phyloP scores from a whole-genome alignment of 108 stramenopile species.

The Nitzschia sp. region DNA sequence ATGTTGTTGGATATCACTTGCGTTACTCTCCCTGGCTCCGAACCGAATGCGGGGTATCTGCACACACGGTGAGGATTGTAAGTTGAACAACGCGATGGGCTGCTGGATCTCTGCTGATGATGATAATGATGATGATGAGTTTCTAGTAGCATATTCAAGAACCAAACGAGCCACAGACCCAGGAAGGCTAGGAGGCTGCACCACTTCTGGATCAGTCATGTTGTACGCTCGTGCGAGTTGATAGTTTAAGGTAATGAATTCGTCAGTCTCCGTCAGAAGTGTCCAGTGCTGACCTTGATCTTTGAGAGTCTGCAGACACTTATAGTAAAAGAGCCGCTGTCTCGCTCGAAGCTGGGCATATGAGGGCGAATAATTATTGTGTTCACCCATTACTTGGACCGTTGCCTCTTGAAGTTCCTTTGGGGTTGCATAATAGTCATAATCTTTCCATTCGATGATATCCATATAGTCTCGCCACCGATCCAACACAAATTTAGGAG shows the following conservation, averaged over 20 bases:
- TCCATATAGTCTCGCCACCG: constrained; percentile 31
- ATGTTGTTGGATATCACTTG: neutral
- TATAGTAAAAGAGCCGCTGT: constrained; percentile 43
- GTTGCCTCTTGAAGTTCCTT: constrained; percentile 24
- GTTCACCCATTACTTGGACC: constrained; percentile 2
- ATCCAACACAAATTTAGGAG: too few relatives aligned
- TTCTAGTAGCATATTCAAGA: neutral
- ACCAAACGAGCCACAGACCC: constrained; percentile 35
- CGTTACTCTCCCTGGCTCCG: constrained; percentile 4
- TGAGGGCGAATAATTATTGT: constrained; percentile 8
- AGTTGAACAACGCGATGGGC: neutral
- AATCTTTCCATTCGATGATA: constrained; percentile 40
- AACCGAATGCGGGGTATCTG: constrained; percentile 45
- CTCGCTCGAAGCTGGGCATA: constrained; percentile 38
- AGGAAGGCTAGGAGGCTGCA: constrained; percentile 15
- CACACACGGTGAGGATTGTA: constrained; percentile 39
- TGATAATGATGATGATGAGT: neutral
- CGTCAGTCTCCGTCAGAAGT: constrained; percentile 55
- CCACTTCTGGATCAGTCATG: neutral
- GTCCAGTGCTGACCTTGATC: constrained; percentile 37
- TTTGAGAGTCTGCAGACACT: constrained; percentile 44
- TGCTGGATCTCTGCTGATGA: neutral
- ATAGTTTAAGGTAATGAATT: constrained; percentile 52
- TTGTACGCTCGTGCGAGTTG: neutral
- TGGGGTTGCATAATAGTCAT: constrained; percentile 17